phyloP scores from a whole-genome alignment of 345 rosid genomes.

The Murraya koenigii region DNA sequence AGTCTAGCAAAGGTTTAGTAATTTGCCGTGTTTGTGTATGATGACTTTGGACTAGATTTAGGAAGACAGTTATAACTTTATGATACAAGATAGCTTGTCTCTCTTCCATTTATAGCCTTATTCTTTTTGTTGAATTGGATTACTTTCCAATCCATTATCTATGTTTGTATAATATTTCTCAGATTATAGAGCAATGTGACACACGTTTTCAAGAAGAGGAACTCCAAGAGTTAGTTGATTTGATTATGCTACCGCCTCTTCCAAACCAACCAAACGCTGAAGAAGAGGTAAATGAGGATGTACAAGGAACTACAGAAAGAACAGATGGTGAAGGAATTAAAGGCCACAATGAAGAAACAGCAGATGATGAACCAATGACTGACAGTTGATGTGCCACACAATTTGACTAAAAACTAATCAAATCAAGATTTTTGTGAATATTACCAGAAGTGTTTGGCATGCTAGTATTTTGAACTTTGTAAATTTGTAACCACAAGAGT shows the following conservation, averaged over 20 bases:
- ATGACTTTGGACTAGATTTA: neutral
- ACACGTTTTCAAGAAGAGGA: conserved; percentile 26
- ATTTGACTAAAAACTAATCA: neutral
- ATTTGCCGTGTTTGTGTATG: neutral
- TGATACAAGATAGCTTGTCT: neutral
- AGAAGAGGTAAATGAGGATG: conserved; percentile 15
- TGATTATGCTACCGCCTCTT: too few species aligned
- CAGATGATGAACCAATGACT: neutral
- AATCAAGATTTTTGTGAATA: neutral
- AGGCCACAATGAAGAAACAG: neutral
- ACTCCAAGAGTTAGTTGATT: conserved; percentile 26
- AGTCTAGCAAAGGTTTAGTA: neutral
- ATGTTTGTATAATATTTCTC: neutral
- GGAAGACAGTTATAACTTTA: too few species aligned
- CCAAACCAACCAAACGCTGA: neutral
- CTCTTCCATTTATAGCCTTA: neutral
- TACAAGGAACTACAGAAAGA: neutral
- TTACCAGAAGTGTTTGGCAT: neutral
- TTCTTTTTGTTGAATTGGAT: neutral
- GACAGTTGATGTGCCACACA: conserved; percentile 7
- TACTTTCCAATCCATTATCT: neutral
- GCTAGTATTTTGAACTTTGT: neutral
- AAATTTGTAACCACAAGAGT: neutral
- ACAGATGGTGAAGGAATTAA: neutral
- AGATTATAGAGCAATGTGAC: conserved; percentile 41